Evolutionary conservation across 1,139 yeast genomes (phyloP).

Genomic region (Blastobotrys raffinosifermentans): DNA sequence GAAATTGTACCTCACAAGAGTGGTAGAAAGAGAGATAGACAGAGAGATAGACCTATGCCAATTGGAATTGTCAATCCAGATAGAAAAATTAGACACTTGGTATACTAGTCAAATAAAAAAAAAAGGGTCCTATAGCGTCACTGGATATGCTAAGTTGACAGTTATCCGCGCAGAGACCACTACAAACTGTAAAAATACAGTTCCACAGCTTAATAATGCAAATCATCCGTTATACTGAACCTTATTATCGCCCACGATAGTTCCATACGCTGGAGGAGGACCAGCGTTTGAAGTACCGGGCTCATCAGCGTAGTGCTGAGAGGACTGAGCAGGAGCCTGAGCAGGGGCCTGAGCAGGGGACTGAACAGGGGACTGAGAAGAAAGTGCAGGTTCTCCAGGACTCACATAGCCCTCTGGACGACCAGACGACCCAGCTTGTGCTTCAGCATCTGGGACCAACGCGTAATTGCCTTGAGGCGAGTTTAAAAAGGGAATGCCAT

Average conservation of each 20-base stretch:
- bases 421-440: neutral
- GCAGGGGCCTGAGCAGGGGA: neutral
- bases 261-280: conserved; percentile 21
- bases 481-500: conserved; percentile 45
- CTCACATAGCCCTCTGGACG: neutral
- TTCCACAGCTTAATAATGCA: too few relatives aligned
- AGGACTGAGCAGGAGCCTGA: too few relatives aligned
- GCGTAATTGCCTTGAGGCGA: conserved; percentile 17
- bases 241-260: conserved; percentile 22
- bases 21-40: too few relatives aligned
- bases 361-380: conserved; percentile 5
- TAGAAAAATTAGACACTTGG: too few relatives aligned
- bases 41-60: too few relatives aligned
- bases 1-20: too few relatives aligned
- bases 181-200: too few relatives aligned
- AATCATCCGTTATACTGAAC: conserved; percentile 20
- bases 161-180: too few relatives aligned
- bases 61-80: too few relatives aligned
- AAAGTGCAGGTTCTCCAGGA: neutral
- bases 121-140: too few relatives aligned
- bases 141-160: too few relatives aligned
- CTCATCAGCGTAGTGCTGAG: neutral
- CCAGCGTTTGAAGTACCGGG: neutral
- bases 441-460: conserved; percentile 17
- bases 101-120: too few relatives aligned